Evolutionary conservation across 2,329 filamentous ascomycete species (phyloP).

Genomic region (Xylariales sp.): DNA sequence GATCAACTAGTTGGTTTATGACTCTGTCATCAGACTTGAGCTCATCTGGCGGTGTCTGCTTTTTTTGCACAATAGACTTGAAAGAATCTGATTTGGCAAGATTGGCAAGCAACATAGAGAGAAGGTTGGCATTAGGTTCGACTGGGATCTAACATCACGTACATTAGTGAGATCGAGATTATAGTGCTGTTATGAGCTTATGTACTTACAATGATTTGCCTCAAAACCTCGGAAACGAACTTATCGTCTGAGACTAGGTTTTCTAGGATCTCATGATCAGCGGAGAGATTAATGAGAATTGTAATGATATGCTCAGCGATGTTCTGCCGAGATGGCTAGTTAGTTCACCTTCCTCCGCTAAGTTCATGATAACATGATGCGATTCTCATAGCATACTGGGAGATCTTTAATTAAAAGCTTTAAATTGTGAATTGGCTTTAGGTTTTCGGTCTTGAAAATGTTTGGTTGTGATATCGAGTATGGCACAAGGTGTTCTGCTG

Average conservation of each 20-base stretch:
- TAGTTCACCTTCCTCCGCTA: background rate
- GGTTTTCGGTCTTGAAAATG: constrained; percentile 84
- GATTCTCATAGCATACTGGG: constrained; percentile 65
- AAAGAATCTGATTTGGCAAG: constrained; percentile 83
- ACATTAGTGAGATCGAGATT: constrained; percentile 34
- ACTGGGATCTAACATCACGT: constrained; percentile 67
- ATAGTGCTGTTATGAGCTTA: background rate
- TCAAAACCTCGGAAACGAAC: constrained; percentile 80
- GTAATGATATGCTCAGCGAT: constrained; percentile 94
- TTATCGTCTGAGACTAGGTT: constrained; percentile 80
- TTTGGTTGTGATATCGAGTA: constrained; percentile 78
- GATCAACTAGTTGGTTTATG: constrained; percentile 92
- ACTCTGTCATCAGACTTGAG: constrained; percentile 78
- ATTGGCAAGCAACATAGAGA: constrained; percentile 94
- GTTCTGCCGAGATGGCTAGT: constrained; percentile 61
- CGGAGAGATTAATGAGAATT: constrained; percentile 87
- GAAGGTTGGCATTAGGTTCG: constrained; percentile 84
- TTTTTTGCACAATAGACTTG: constrained; percentile 74
- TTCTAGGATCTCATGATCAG: constrained; percentile 80
- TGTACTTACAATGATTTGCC: constrained; percentile 76
- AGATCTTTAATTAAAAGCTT: constrained; percentile 90
- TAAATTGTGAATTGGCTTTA: constrained; percentile 85
- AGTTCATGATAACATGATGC: background rate
- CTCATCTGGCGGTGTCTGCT: constrained; percentile 74
- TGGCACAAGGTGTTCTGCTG: constrained; percentile 86